Percentiles rank a stretch among this genome's conserved stretches.
Evolutionary conservation across 306 rosid species (phyloP).

Genomic region (Clitoria ternatea): DNA sequence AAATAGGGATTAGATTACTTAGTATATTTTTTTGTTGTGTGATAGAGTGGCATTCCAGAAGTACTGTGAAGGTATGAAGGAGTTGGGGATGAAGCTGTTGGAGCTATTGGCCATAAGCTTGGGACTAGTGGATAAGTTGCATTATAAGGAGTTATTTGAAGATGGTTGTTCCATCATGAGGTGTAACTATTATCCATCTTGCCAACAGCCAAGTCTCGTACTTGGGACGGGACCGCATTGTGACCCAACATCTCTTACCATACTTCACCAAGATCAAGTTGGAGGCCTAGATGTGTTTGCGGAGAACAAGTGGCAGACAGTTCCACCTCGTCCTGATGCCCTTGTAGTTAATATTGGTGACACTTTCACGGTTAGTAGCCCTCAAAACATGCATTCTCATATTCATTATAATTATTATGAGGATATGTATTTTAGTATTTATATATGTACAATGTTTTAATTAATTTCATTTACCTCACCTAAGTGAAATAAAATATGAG

Average conservation of each 20-base stretch:
- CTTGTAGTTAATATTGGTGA: constrained; percentile 48
- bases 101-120: constrained; percentile 61
- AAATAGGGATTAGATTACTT: no score
- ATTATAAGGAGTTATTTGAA: constrained; percentile 46
- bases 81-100: constrained; percentile 38
- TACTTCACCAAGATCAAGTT: constrained; percentile 62
- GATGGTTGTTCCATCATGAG: constrained; percentile 57
- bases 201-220: constrained; percentile 40
- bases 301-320: constrained; percentile 47
- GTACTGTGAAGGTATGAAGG: constrained; percentile 59
- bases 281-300: constrained; percentile 65
- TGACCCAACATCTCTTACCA: constrained; percentile 64
- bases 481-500: no score
- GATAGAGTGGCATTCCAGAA: constrained; percentile 41
- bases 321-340: constrained; percentile 47
- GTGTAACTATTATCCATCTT: constrained; percentile 62
- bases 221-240: constrained; percentile 78
- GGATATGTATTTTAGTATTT: no score
- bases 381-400: not conserved
- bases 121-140: constrained; percentile 40
- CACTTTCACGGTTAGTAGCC: constrained; percentile 45
- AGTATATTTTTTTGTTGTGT: not conserved
- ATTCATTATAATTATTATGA: no score
- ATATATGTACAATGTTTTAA: no score
- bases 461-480: no score